phyloP scores from a whole-genome alignment of 768 basidiomycete species.

The Boletus fagicola region DNA sequence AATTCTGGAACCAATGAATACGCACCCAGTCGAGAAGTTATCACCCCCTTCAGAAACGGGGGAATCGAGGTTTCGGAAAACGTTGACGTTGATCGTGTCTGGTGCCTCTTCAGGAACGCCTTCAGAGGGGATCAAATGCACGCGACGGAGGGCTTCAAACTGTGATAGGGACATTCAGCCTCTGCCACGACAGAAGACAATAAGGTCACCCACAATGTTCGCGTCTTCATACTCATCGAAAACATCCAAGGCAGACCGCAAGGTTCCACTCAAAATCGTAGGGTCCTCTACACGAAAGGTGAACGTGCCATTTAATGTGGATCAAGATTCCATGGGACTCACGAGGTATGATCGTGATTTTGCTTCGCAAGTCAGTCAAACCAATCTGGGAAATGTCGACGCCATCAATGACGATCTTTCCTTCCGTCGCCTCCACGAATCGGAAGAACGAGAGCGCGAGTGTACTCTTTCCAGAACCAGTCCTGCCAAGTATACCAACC shows the following conservation, averaged over 20 bases:
- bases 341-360: slow-evolving; percentile 76
- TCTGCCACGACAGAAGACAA: not conserved
- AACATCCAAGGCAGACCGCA: slow-evolving; percentile 80
- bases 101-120: slow-evolving; percentile 40
- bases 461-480: slow-evolving; percentile 76
- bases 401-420: slow-evolving; percentile 73
- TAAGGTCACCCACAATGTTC: slow-evolving; percentile 59
- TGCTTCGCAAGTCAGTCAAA: slow-evolving; percentile 75
- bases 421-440: slow-evolving; percentile 83
- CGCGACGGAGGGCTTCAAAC: slow-evolving; percentile 83
- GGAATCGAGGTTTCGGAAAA: slow-evolving; percentile 75
- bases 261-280: slow-evolving; percentile 77
- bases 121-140: slow-evolving; percentile 69
- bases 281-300: slow-evolving; percentile 67
- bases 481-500: slow-evolving; percentile 72
- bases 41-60: slow-evolving; percentile 81
- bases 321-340: slow-evolving; percentile 25
- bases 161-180: slow-evolving; percentile 25
- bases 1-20: not conserved
- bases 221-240: slow-evolving; percentile 83
- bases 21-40: slow-evolving; percentile 83
- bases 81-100: slow-evolving; percentile 61
- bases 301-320: not conserved
- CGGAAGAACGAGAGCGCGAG: slow-evolving; percentile 84
- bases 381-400: slow-evolving; percentile 78